These are phyloP conservation scores for Leucocoprinus sp. DNA, from an alignment of 768 basidiomycete species.

Conservation along the genomic window DNA sequence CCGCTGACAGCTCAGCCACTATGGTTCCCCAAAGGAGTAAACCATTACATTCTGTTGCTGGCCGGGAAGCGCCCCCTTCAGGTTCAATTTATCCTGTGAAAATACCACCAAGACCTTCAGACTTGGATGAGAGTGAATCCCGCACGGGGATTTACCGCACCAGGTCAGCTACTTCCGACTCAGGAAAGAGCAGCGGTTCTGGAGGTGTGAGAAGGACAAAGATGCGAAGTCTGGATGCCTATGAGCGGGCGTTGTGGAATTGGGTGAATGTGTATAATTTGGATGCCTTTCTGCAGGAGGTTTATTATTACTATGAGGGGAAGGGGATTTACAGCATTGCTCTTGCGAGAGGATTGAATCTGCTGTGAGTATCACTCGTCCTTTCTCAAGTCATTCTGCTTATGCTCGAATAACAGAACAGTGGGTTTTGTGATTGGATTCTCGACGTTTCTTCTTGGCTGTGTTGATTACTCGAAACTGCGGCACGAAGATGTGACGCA, in stretches of 20 bases:
- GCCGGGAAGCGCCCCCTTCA: slow-evolving; percentile 23
- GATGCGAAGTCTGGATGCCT: slow-evolving; percentile 69
- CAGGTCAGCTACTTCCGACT: slow-evolving; percentile 12
- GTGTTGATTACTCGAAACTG: slow-evolving; percentile 85
- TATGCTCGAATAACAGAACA: slow-evolving; percentile 51
- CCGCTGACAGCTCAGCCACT: slow-evolving; percentile 17
- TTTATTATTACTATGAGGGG: slow-evolving; percentile 93
- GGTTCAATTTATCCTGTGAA: slow-evolving; percentile 20
- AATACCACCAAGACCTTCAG: slow-evolving; percentile 59
- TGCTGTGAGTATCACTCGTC: slow-evolving; percentile 60
- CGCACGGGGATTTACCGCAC: slow-evolving; percentile 11
- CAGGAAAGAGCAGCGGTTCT: slow-evolving; percentile 21
- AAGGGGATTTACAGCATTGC: slow-evolving; percentile 97
- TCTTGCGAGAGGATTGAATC: slow-evolving; percentile 82
- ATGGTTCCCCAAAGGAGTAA: slow-evolving; percentile 28
- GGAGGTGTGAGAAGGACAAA: slow-evolving; percentile 24
- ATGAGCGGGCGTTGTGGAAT: slow-evolving; percentile 92
- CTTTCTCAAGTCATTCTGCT: slow-evolving; percentile 12
- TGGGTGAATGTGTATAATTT: slow-evolving; percentile 99
- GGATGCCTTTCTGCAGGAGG: slow-evolving; percentile 91
- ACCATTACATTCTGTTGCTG: slow-evolving; percentile 40
- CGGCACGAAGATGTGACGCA: slow-evolving; percentile 55
- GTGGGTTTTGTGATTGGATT: slow-evolving; percentile 98
- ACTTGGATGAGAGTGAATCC: slow-evolving; percentile 37
- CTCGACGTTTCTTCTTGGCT: slow-evolving; percentile 92